Evolutionary conservation across 2,329 filamentous ascomycete genomes (phyloP).

Genomic region (Colletotrichum sp.): DNA sequence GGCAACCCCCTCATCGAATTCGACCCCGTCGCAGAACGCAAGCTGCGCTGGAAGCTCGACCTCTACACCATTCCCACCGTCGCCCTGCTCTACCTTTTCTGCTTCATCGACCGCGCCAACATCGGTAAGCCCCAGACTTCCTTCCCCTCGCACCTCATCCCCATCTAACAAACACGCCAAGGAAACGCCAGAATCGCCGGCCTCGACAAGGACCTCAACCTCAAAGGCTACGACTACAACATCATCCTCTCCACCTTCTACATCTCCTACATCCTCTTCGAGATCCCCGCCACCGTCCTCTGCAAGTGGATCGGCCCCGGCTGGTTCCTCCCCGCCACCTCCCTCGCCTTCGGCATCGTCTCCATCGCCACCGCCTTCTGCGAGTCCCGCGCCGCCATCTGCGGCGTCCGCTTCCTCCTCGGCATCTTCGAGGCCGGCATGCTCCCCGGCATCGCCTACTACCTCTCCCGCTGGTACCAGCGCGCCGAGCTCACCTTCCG

Average conservation of each 20-base stretch:
- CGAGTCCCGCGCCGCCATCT: conserved; percentile 52
- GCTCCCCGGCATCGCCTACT: conserved; percentile 77
- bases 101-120: conserved; percentile 77
- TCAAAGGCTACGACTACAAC: conserved; percentile 73
- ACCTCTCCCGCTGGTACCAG: conserved; percentile 75
- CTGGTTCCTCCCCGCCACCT: conserved; percentile 70
- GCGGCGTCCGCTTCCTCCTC: conserved; percentile 70
- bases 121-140: conserved; percentile 62
- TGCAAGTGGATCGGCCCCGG: conserved; percentile 77
- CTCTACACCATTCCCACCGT: conserved; percentile 70
- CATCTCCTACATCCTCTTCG: conserved; percentile 74
- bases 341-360: conserved; percentile 66
- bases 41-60: conserved; percentile 68
- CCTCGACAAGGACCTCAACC: conserved; percentile 63
- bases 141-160: too few species aligned
- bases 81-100: conserved; percentile 71
- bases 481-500: conserved; percentile 71
- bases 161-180: too few species aligned
- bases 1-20: conserved; percentile 57
- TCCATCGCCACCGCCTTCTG: conserved; percentile 73
- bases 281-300: conserved; percentile 70
- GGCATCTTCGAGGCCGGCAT: conserved; percentile 76
- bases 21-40: conserved; percentile 61
- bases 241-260: conserved; percentile 71
- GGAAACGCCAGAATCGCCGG: conserved; percentile 73